Evolutionary conservation across 1,284 basidiomycete genomes (phyloP).

Genomic region (Sparassis latifolia): DNA sequence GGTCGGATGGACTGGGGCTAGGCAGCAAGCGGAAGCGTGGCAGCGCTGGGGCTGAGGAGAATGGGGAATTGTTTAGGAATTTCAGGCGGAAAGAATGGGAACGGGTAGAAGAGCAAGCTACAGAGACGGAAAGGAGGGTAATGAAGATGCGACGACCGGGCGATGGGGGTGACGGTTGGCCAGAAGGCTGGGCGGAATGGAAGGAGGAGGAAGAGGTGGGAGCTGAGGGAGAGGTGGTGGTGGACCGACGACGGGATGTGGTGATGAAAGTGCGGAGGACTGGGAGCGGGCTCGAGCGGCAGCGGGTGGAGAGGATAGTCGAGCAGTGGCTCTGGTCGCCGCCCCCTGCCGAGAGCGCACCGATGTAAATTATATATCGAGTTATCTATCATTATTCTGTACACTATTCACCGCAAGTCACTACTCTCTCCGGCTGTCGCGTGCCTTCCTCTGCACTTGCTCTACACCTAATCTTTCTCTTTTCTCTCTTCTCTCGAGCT

Average conservation of each 20-base stretch:
- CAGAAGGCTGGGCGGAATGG: constrained; percentile 31
- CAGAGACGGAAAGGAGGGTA: constrained; percentile 32
- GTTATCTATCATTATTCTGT: constrained; percentile 4
- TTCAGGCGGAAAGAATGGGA: constrained; percentile 68
- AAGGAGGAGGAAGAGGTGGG: constrained; percentile 20
- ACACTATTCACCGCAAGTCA: background rate
- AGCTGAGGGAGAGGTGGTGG: constrained; percentile 34
- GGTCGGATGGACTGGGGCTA: constrained; percentile 18
- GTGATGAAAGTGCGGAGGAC: constrained; percentile 55
- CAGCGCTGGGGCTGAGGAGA: constrained; percentile 27
- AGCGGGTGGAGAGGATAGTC: constrained; percentile 57
- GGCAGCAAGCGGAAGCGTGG: constrained; percentile 51
- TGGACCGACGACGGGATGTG: constrained; percentile 43
- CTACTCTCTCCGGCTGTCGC: background rate
- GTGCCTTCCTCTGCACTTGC: background rate
- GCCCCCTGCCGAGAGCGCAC: too few species aligned
- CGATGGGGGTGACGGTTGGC: constrained; percentile 26
- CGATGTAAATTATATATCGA: too few species aligned
- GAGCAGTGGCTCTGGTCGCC: constrained; percentile 59
- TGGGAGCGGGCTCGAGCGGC: constrained; percentile 53
- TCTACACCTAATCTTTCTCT: background rate
- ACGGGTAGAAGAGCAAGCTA: constrained; percentile 34
- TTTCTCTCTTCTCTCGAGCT: background rate
- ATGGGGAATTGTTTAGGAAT: constrained; percentile 43
- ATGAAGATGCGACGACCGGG: constrained; percentile 30